Evolutionary conservation across 495 filamentous ascomycete genomes (phyloP), one percentile per base, ranked within the genome.

Genomic region (Aspergillus taichungensis): DNA sequence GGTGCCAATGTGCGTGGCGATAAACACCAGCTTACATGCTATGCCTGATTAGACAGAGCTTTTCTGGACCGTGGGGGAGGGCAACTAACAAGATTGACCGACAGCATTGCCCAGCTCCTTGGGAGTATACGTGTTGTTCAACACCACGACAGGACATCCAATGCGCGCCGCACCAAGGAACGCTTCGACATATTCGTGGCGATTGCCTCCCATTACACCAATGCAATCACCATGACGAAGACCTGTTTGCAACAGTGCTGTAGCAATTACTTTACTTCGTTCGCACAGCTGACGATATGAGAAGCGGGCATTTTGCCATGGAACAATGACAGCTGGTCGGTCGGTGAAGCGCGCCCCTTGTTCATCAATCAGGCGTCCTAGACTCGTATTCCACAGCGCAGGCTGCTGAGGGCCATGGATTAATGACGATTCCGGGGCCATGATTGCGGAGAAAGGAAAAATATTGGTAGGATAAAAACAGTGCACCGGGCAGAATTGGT

Each of bases 61-160:
- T 24, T 24, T 24, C 18, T 24, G 18, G 18, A 1, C 18, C 4
- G 18, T 43, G 6, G 50, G 32, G 5, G 2, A 2, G 32, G 14
- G 11, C 6, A 10, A 42, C 52, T 30, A 43, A 61, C 51, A 53
- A n/a, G 50, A 55, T 14, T 30, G 45, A 6, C 24, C 12, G 11
- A 53, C 47, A 1, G 54, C 54, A 44, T 48, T 57, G n/a, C n/a
- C 35, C 0, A 57, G 12, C 37, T 62, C 59, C 9, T 38, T 31
- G 0, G 56, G 54, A 1, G 52, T 60, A 27, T 57, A 62, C 1
- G 54, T 57, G 31, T 51, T 60, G 32, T 60, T 62, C 36, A 62
- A 34, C 1, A 62, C 54, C 9, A 57, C 56, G 6, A 57, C 47
- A 10, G 51, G 49, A 31, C 50, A 53, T n/a, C 59, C 59, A 43